Evolutionary conservation across 768 basidiomycete species (phyloP).

Genomic region (Suillus variegatus): DNA sequence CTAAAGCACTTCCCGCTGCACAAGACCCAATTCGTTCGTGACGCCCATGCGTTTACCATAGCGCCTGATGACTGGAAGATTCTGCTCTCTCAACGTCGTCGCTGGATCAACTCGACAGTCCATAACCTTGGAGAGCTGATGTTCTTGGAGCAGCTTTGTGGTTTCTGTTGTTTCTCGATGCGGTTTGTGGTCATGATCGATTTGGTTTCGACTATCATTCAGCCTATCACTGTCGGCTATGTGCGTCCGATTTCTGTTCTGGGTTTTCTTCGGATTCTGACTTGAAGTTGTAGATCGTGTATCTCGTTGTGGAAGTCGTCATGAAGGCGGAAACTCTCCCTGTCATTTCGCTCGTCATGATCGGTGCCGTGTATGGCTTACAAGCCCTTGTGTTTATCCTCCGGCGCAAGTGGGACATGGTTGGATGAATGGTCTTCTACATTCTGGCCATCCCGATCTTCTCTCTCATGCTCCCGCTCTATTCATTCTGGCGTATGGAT

Average conservation of each 20-base stretch:
- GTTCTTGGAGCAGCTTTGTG: conserved; percentile 88
- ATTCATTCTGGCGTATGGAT: conserved; percentile 98
- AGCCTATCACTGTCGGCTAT: conserved; percentile 87
- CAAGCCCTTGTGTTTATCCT: conserved; percentile 91
- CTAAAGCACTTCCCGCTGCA: conserved; percentile 93
- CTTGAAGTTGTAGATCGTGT: conserved; percentile 62
- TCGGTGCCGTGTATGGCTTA: conserved; percentile 91
- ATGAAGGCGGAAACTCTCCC: conserved; percentile 71
- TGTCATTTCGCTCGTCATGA: conserved; percentile 83
- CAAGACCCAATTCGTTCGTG: conserved; percentile 95
- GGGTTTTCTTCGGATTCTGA: background rate
- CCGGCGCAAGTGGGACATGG: conserved; percentile 97
- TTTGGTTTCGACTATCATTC: conserved; percentile 79
- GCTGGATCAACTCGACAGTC: conserved; percentile 99
- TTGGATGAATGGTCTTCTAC: conserved; percentile 97
- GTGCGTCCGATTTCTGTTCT: conserved; percentile 50
- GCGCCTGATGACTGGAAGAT: conserved; percentile 97
- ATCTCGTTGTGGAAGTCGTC: conserved; percentile 81
- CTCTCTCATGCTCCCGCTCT: conserved; percentile 90
- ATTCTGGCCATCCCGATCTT: conserved; percentile 92
- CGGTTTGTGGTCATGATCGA: conserved; percentile 98
- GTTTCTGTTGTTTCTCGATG: conserved; percentile 99
- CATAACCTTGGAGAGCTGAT: conserved; percentile 95
- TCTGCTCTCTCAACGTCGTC: conserved; percentile 91
- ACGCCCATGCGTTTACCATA: conserved; percentile 92